Evolutionary conservation across 345 rosid genomes (phyloP), one percentile per base, ranked within the genome.

Genomic region (Psidium friedrichsthalianum): DNA sequence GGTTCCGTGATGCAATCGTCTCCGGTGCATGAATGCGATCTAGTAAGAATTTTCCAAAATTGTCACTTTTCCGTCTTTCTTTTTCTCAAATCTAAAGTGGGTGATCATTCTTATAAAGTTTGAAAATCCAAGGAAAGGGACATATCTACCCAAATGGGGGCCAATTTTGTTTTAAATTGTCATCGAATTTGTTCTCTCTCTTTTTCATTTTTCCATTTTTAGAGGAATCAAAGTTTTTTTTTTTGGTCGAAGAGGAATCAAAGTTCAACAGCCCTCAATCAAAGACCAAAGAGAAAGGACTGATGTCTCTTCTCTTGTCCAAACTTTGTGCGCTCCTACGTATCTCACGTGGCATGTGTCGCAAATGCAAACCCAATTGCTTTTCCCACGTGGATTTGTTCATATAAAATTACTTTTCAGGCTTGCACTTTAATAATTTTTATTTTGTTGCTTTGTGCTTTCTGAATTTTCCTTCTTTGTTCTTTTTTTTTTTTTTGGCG

Each of bases 351-450:
- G 80, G 4, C 47, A 69, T 69, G 25, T 69, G 80, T 69, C 80
- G 6, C 47, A 32, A 69, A 4, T 64, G 76, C 47, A 69, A 69
- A 69, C 9, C 25, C 3, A 22, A 83, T 56, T 56, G 85, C 85
- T 83, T 55, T 83, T 83, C 51, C 85, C 74, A 83, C 85, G 58
- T 49, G 82, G 86, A 59, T 58, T 13, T 84, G 80, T n/a, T 64
- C 51, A 69, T 53, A 14, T 3, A 22, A 51, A 9, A 69, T 58
- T 7, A 21, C 86, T 20, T 11, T 64, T 69, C 24, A 36, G 20
- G 47, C 80, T 69, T 69, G 12, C 59, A 69, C 80, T 69, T 69
- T 69, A 36, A 69, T 36, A 32, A 36, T 69, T 36, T 69, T 0
- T 32, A 36, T 36, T 18, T 36, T 69, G 80, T 69, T 69, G 14